Conservation (phyloP, 768 basidiomycete genomes). For the Tylopilus cervinicoccineus region DNA sequence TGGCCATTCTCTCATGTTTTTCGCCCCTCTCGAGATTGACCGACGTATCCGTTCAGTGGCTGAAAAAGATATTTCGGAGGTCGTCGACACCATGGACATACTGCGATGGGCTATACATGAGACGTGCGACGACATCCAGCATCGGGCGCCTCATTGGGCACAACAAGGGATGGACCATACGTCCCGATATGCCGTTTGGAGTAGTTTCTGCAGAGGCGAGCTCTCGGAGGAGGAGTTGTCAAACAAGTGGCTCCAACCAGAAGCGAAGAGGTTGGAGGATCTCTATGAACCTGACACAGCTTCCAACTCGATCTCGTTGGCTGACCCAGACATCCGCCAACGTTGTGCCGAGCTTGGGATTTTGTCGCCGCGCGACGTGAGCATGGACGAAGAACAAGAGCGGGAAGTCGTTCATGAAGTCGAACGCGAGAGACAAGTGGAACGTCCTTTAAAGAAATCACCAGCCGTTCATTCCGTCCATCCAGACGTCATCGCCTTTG, state of each 20-base stretch:
- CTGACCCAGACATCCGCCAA: constrained; percentile 8
- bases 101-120: constrained; percentile 43
- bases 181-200: constrained; percentile 17
- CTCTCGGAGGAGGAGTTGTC: constrained; percentile 1
- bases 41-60: constrained; percentile 29
- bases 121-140: constrained; percentile 42
- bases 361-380: constrained; percentile 10
- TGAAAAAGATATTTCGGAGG: constrained; percentile 3
- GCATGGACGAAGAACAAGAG: constrained; percentile 48
- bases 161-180: constrained; percentile 32
- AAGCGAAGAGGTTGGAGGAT: constrained; percentile 35
- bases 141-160: constrained; percentile 39
- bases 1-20: constrained; percentile 44
- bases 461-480: constrained; percentile 23
- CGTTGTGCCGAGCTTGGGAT: constrained; percentile 19
- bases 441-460: constrained; percentile 30
- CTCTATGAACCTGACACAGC: constrained; percentile 25
- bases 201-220: background rate
- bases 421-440: constrained; percentile 38
- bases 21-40: constrained; percentile 40
- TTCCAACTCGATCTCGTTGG: background rate
- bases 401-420: constrained; percentile 43
- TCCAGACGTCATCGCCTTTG: constrained; percentile 19
- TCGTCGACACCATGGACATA: constrained; percentile 31
- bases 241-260: constrained; percentile 37